A percentile compares a stretch with the other conserved stretches of the same genome.
These are phyloP conservation scores for Albugo candida DNA, from an alignment of 352 stramenopile genomes.

Conservation along the genomic window DNA sequence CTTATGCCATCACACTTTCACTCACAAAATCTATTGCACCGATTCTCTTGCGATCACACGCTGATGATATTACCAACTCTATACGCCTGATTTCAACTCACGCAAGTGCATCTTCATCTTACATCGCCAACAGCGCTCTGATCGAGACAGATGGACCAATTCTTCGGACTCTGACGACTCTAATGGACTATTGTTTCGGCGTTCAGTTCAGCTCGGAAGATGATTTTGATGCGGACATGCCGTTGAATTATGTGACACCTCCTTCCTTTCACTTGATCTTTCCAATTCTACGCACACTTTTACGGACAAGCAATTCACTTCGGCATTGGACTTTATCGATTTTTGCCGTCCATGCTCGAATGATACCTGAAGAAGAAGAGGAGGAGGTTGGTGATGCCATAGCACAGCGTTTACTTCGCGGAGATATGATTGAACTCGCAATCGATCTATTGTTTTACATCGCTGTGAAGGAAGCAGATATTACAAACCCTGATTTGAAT, in stretches of 20 bases:
- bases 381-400: slow-evolving; percentile 72
- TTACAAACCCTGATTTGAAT: slow-evolving; percentile 46
- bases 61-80: slow-evolving; percentile 35
- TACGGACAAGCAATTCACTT: slow-evolving; percentile 25
- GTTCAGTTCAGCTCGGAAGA: slow-evolving; percentile 63
- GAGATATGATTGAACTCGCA: slow-evolving; percentile 52
- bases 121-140: slow-evolving; percentile 21
- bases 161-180: slow-evolving; percentile 24
- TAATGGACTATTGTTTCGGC: slow-evolving; percentile 68
- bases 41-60: slow-evolving; percentile 33
- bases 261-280: slow-evolving; percentile 66
- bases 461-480: slow-evolving; percentile 23
- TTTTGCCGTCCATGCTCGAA: slow-evolving; percentile 57
- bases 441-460: slow-evolving; percentile 38
- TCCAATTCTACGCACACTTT: slow-evolving; percentile 36
- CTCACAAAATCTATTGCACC: slow-evolving; percentile 46
- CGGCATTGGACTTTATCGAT: slow-evolving; percentile 52
- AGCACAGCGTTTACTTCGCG: slow-evolving; percentile 44
- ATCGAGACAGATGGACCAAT: slow-evolving; percentile 27
- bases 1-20: slow-evolving; percentile 16
- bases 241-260: slow-evolving; percentile 42
- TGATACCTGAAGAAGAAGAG: slow-evolving; percentile 76
- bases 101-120: slow-evolving; percentile 14
- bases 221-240: slow-evolving; percentile 45
- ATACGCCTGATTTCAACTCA: slow-evolving; percentile 33